Evolutionary conservation across 164 flowering plant genomes (phyloP).

Genomic region (Vitis amurensis): DNA sequence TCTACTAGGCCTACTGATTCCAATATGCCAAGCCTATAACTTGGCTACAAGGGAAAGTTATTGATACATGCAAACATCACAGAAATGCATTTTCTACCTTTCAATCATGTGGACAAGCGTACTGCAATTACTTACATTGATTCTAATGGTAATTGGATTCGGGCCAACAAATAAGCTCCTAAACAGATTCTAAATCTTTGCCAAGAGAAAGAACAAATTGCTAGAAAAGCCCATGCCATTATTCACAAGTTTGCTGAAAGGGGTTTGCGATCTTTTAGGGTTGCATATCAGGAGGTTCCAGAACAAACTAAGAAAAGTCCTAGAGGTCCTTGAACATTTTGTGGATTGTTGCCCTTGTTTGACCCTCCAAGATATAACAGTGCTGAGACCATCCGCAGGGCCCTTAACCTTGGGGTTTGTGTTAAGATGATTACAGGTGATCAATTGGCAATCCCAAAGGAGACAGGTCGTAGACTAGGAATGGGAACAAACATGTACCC

Average conservation of each 20-base stretch:
- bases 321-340: constrained; percentile 86
- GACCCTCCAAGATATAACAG: constrained; percentile 96
- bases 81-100: too few relatives aligned
- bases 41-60: too few relatives aligned
- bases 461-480: constrained; percentile 66
- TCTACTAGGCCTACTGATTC: too few relatives aligned
- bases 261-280: too few relatives aligned
- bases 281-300: too few relatives aligned
- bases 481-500: too few relatives aligned
- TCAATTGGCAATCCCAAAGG: constrained; percentile 85
- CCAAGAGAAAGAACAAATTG: constrained; percentile 61
- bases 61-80: too few relatives aligned
- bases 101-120: too few relatives aligned
- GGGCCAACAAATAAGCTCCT: constrained; percentile 92
- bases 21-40: too few relatives aligned
- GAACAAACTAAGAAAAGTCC: constrained; percentile 24
- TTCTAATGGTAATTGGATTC: constrained; percentile 20
- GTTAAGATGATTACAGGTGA: constrained; percentile 98
- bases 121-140: too few relatives aligned
- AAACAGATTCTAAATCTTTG: constrained; percentile 91
- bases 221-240: too few relatives aligned
- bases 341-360: constrained; percentile 82
- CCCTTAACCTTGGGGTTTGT: constrained; percentile 80
- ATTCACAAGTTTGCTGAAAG: too few relatives aligned
- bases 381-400: constrained; percentile 87